These are phyloP conservation scores for Candida alai DNA, from an alignment of 805 yeast genomes.

Conservation along the genomic window DNA sequence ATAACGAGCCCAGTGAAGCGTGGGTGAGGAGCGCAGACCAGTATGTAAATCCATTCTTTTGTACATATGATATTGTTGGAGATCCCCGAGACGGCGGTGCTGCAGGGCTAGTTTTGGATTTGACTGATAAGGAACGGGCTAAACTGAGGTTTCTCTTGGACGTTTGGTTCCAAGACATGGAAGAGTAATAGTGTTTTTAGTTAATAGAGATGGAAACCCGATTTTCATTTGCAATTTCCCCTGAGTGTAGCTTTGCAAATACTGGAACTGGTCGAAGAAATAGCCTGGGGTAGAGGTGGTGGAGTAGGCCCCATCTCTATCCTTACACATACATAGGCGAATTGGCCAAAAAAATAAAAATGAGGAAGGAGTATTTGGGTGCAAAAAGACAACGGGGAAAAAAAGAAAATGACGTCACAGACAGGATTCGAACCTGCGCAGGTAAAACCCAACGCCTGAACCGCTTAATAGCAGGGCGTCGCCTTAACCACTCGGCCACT, in stretches of 20 bases:
- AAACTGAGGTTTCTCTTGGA: slow-evolving; percentile 19
- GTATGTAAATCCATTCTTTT: slow-evolving; percentile 25
- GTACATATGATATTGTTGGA: slow-evolving; percentile 32
- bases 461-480: slow-evolving; percentile 41
- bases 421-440: slow-evolving; percentile 55
- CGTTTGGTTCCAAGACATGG: slow-evolving; percentile 19
- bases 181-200: slow-evolving; percentile 1
- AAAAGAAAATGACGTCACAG: slow-evolving; percentile 38
- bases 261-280: too few species aligned
- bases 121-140: slow-evolving; percentile 10
- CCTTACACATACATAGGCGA: too few species aligned
- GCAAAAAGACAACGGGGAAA: neutral
- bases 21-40: slow-evolving; percentile 19
- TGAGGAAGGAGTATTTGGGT: too few species aligned
- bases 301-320: too few species aligned
- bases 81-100: slow-evolving; percentile 13
- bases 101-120: slow-evolving; percentile 18
- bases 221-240: too few species aligned
- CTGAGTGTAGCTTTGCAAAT: too few species aligned
- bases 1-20: slow-evolving; percentile 24
- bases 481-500: slow-evolving; percentile 54
- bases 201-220: too few species aligned
- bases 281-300: too few species aligned
- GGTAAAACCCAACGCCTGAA: slow-evolving; percentile 41
- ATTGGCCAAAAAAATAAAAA: too few species aligned